Evolutionary conservation across 805 yeast species (phyloP), one percentile per base, ranked within the genome.

Genomic region (Schizosaccharomyces octosporus): DNA sequence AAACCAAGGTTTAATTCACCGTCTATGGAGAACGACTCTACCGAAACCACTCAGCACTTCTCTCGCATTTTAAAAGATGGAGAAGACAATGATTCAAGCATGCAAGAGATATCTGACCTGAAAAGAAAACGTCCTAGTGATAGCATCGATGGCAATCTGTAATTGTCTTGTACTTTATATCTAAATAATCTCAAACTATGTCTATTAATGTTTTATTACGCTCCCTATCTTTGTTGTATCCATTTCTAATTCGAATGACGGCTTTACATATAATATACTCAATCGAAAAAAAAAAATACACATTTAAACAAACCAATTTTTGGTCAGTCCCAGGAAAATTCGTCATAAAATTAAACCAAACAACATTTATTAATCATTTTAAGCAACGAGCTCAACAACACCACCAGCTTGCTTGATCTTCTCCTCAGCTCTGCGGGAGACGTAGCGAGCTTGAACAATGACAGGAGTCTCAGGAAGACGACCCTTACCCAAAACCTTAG

Each of bases 371-470:
- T 31, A 42, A 51, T 43, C 24, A 61, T 71, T 68, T 85, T 87
- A 93, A 79, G 98, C 99, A 77, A 93, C 79, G 76, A 93, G 87
- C 83, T 93, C 98, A 78, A 93, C 94, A 75, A 86, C 98, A 86
- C 98, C 98, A 81, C 98, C 98, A 75, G 84, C 98, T 76, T 95
- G 97, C 84, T 86, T 87, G 83, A 93, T 93, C 84, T 90, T 93
- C 83, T 93, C 89, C 84, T 93, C 98, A 76, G 98, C 98, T 76
- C 88, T 84, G 81, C 88, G 85, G 73, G 97, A 88, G 72, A 93
- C 98, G 76, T 84, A 93, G 85, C 98, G 89, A 71, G 98, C 98
- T 81, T 87, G 90, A 77, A 93, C 97, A 72, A 93, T 88, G 76
- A 93, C 94, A 76, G 98, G 98, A 72, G 88, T 97, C 70, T 85